Evolutionary conservation across 140 eudicot genomes (phyloP).

Genomic region (Oenanthe javanica): DNA sequence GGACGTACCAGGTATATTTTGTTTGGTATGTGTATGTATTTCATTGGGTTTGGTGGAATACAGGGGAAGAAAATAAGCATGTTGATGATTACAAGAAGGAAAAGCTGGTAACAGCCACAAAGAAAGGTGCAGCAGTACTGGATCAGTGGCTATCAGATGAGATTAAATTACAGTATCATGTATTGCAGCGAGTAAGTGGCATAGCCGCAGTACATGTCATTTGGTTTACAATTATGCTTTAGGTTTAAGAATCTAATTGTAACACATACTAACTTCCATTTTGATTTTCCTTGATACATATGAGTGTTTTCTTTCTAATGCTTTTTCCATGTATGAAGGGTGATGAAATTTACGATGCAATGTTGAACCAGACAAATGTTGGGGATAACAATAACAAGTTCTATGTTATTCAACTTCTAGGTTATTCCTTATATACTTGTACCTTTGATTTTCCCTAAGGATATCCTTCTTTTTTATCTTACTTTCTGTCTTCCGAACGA

Average conservation of each 20-base stretch:
- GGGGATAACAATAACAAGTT: slow-evolving; percentile 94
- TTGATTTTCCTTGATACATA: not conserved
- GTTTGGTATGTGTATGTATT: not conserved
- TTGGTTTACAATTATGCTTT: not conserved
- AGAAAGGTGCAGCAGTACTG: slow-evolving; percentile 94
- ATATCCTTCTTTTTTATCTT: slow-evolving; percentile 2
- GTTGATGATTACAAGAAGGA: slow-evolving; percentile 27
- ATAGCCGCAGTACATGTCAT: not conserved
- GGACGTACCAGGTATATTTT: not conserved
- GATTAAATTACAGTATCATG: slow-evolving; percentile 72
- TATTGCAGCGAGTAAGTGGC: slow-evolving; percentile 56
- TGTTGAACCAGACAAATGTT: slow-evolving; percentile 87
- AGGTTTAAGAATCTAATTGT: not conserved
- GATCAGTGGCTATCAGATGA: slow-evolving; percentile 73
- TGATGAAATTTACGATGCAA: slow-evolving; percentile 78
- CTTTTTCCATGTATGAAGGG: slow-evolving; percentile 35
- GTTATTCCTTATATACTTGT: slow-evolving; percentile 26
- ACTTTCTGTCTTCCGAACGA: not conserved
- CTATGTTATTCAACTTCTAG: slow-evolving; percentile 82
- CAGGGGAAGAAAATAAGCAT: slow-evolving; percentile 37
- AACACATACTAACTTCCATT: not conserved
- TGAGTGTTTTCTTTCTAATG: not conserved
- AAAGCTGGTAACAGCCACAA: slow-evolving; percentile 67
- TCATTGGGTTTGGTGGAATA: slow-evolving; percentile 9
- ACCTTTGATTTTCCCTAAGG: not conserved